Conservation (phyloP, 306 rosid genomes). For the Geum urbanum region DNA sequence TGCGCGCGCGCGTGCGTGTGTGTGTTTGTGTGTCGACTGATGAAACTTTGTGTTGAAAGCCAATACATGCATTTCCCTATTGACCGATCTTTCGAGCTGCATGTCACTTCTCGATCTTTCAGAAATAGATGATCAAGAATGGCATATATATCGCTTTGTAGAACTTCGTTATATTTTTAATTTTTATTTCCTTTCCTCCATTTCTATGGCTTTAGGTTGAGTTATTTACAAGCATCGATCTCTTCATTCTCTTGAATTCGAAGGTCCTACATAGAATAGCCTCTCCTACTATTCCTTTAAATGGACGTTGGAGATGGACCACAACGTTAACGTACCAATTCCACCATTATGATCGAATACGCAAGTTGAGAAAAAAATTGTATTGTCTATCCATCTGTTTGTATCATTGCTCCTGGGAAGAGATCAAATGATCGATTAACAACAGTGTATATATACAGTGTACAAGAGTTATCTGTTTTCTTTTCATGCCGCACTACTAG, state of each 20-base stretch:
- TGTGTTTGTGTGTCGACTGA: too few relatives aligned
- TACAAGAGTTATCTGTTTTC: neutral
- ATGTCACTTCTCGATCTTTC: too few relatives aligned
- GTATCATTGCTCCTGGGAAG: neutral
- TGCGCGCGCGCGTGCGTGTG: too few relatives aligned
- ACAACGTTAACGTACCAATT: constrained; percentile 22
- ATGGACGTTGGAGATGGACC: constrained; percentile 37
- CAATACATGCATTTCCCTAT: neutral
- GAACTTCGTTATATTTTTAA: neutral
- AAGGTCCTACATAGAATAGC: constrained; percentile 37
- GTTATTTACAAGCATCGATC: constrained; percentile 23
- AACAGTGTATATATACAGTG: neutral
- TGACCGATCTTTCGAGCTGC: neutral
- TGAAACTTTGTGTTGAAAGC: too few relatives aligned
- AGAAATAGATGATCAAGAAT: neutral
- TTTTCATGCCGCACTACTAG: neutral
- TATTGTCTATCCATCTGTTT: neutral
- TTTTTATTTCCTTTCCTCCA: neutral
- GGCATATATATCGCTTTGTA: neutral
- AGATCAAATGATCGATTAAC: neutral
- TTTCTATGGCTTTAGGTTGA: neutral
- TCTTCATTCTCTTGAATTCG: neutral
- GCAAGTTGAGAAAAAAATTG: neutral
- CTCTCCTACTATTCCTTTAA: constrained; percentile 22
- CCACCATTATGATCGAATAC: constrained; percentile 20